Evolutionary conservation across 257 asterid species (phyloP), one percentile per base, ranked within the genome.

Genomic region (Solanum lycopersicoides): DNA sequence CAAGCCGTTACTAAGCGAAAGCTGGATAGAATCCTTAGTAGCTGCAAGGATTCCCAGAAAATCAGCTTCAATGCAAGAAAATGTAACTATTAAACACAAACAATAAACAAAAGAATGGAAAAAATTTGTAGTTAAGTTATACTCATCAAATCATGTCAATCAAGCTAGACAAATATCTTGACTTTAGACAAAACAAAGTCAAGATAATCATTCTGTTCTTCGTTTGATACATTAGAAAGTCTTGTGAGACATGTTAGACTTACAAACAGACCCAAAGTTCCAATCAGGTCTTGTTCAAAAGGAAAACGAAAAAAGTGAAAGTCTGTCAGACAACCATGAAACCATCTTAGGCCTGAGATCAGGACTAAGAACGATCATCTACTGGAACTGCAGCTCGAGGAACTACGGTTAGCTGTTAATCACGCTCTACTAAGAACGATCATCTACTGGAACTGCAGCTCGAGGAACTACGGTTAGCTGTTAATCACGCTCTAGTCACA

Each of bases 401-500:
- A 50, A 83, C 45, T 44, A 15, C 39, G 9, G 30, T 6, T 1
- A 2, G 28, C 44, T 25, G 77, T 68, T 66, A 86, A 66, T 88
- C 87, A 86, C 88, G 90, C 87, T 37, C 88, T 79, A 32, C 39
- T 6, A 13, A 14, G 74, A 68, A 69, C 76, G 41, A 69, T 30
- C 75, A 69, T 69, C 75, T 35, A 42, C 69, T 82, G 30, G 45
- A 18, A 4, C 25, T 32, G n/a, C 63, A 66, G 6, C 72, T 71
- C 10, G 3, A 37, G 7, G 30, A 50, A 83, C 47, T 45, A 6
- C 30, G 10, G 23, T 6, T 2, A 1, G 15, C 59, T 25, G 77
- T 68, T 66, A 86, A 50, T 88, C 88, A 86, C 90, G 90, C 88
- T 37, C 88, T 80, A 32, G 20, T 88, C 84, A 1, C 39, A 65